Evolutionary conservation across 2,329 filamentous ascomycete species (phyloP), one percentile per base, ranked within the genome.

Genomic region (Myriosclerotinia scirpicola): DNA sequence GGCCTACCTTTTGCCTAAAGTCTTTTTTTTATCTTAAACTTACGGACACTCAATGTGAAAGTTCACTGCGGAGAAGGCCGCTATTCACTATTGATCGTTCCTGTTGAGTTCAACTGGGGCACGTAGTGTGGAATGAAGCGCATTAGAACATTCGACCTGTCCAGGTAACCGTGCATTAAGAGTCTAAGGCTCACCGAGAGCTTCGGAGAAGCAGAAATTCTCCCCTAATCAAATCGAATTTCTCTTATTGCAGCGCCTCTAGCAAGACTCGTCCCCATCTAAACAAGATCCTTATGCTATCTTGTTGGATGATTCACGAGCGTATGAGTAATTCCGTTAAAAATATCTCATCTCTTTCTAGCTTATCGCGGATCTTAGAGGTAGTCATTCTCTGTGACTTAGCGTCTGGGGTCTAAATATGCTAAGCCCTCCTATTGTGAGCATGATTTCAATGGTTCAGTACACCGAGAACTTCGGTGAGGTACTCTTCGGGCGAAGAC

Each of bases 401-500:
- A 17, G 7, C 9, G 9, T 8, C 44, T 50, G 44, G 58, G 44
- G 14, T 36, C 14, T 17, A 5, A 38, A 60, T 15, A 11, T 50
- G 58, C 44, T 60, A 38, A 60, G 58, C 58, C 55, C n/a, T 60
- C 22, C 15, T 50, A 36, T 26, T 38, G 7, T 38, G 44, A 8
- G n/a, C 44, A 34, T 48, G 44, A 50, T 8, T 60, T 26, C 44
- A 38, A 38, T 34, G 2, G n/a, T 38, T 38, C 34, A 20, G 58
- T 3, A 60, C 44, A 60, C 58, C 44, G 58, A 60, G 34, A 26
- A 17, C 30, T 60, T 60, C 14, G 44, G 30, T 38, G 44, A 60
- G 46, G 15, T 12, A 30, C 50, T 34, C 40, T 50, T 50, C 14
- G 56, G 14, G 20, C 14, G 20, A 60, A 22, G 30, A 38, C 9